Conservation (phyloP, 805 yeast genomes). For the Wickerhamiella spandovensis region DNA sequence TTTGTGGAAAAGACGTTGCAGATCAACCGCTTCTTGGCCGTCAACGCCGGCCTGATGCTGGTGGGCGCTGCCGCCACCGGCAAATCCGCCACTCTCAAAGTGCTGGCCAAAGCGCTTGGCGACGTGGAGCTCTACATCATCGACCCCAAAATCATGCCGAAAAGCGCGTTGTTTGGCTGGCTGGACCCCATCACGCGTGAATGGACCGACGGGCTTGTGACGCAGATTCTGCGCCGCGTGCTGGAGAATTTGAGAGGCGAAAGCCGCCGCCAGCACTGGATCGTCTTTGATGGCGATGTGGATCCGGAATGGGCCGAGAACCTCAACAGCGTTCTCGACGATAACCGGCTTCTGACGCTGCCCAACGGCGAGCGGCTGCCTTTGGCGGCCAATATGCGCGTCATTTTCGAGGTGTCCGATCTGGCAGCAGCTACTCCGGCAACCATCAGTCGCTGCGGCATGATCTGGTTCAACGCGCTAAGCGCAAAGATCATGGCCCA, state of each 20-base stretch:
- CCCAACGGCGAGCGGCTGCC: conserved; percentile 81
- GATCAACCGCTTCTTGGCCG: conserved; percentile 42
- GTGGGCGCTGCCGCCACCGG: conserved; percentile 72
- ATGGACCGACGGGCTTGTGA: conserved; percentile 83
- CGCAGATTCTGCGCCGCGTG: conserved; percentile 48
- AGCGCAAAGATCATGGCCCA: neutral
- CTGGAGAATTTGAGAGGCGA: conserved; percentile 48
- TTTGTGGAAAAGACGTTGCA: conserved; percentile 38
- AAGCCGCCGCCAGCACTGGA: conserved; percentile 43
- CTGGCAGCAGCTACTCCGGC: conserved; percentile 71
- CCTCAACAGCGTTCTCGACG: conserved; percentile 81
- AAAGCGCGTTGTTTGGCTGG: conserved; percentile 53
- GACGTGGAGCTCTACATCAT: conserved; percentile 32
- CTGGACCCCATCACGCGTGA: conserved; percentile 70
- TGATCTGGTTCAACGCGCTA: conserved; percentile 39
- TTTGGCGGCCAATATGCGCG: conserved; percentile 46
- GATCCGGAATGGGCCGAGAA: conserved; percentile 93
- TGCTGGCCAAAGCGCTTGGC: conserved; percentile 34
- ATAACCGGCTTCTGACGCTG: conserved; percentile 63
- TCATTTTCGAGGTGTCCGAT: conserved; percentile 66
- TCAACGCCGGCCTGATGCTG: conserved; percentile 69
- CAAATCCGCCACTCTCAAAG: conserved; percentile 43
- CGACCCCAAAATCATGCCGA: conserved; percentile 65
- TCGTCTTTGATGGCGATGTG: conserved; percentile 82
- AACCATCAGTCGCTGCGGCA: conserved; percentile 84